A percentile compares a stretch with the other conserved stretches of the same genome.
Evolutionary conservation across 345 rosid genomes (phyloP).

Genomic region (Punica granatum): DNA sequence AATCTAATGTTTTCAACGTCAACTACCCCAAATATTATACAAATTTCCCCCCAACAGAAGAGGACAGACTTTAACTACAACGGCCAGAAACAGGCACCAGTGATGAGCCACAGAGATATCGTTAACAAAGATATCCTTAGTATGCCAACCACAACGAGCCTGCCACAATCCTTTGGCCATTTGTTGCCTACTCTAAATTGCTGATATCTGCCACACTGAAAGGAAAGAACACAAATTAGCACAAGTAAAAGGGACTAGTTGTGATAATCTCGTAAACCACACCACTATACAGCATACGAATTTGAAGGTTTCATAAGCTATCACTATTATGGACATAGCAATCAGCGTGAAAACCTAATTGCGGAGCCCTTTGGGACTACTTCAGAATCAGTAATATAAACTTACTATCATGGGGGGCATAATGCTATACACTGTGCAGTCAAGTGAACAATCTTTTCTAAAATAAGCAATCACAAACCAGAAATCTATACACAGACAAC

Average conservation of each 20-base stretch:
- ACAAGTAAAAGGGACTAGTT: background rate
- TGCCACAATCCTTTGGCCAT: background rate
- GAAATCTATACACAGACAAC: background rate
- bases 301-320: too few species aligned
- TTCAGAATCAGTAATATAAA: too few species aligned
- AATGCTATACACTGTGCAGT: background rate
- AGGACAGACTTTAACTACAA: background rate
- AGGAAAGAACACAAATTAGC: background rate
- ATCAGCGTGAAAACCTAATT: background rate
- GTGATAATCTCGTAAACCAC: too few species aligned
- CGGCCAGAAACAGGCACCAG: background rate
- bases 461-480: background rate
- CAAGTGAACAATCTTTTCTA: background rate
- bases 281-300: too few species aligned
- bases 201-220: background rate
- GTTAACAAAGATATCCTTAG: background rate
- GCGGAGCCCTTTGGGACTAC: background rate
- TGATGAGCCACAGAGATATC: background rate
- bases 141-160: background rate
- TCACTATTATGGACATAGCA: background rate
- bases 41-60: background rate
- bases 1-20: background rate
- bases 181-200: background rate
- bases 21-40: slow-evolving; percentile 1
- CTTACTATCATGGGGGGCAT: too few species aligned